Evolutionary conservation across 2,329 filamentous ascomycete genomes (phyloP), one percentile per base, ranked within the genome.

Genomic region (Calonectria ilicicola): DNA sequence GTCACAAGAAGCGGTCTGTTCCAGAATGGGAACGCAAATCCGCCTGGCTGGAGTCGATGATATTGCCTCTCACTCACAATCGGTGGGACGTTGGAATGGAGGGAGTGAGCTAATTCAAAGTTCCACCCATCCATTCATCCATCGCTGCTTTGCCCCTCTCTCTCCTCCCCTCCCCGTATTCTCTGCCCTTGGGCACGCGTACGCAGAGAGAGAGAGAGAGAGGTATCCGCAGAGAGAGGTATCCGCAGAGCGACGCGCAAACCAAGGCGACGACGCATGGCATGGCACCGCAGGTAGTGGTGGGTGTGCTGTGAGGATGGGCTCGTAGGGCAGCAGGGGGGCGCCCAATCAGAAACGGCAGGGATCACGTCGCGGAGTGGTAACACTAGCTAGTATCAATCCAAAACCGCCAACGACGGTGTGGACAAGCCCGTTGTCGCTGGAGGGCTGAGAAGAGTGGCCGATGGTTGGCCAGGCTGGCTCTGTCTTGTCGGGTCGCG

Each of bases 351-450:
- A 74, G 67, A 73, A 73, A 56, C 71, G 72, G 70, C 76, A 75
- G 74, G 76, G 77, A 73, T 75, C 78, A 78, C 68, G 77, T 77
- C 64, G 76, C 70, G 73, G 63, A 62, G 42, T 47, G 53, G 66
- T 35, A 62, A 68, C 64, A 74, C 69, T 73, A 77, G 69, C 64
- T 76, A 76, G 77, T 66, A 77, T 79, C 78, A 77, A 78, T 78
- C 71, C 74, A 78, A 79, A 80, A 80, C 77, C 73, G 72, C 75
- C 77, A 77, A 72, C 76, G 73, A 80, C 77, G 75, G 77, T 77
- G 78, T 74, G 71, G 72, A 68, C 74, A 70, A 78, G 72, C 69
- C 47, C 74, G 62, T 76, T 72, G 73, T 67, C 70, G 68, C 73
- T 73, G 32, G 58, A 79, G 72, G 76, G 70, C 74, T 69, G 75